Evolutionary conservation across 208 protist species (phyloP).

Genomic region (Crithidia sp.): DNA sequence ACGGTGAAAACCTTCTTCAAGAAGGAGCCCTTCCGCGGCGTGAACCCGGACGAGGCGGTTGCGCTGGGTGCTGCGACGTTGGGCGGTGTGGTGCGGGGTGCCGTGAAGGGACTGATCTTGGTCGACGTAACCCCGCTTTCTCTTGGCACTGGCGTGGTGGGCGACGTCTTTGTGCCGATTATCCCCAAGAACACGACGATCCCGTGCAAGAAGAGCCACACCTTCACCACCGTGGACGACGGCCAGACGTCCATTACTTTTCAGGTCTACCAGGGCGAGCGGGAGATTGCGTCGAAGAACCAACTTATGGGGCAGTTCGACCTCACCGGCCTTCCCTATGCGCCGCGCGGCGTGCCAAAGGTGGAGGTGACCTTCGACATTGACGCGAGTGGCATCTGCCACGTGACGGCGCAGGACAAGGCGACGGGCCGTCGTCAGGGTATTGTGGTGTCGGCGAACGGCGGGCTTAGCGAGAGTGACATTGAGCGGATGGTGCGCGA

Average conservation of each 20-base stretch:
- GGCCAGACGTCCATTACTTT: conserved; percentile 89
- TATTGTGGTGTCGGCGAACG: conserved; percentile 95
- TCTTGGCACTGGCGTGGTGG: conserved; percentile 98
- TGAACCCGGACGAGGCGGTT: conserved; percentile 99
- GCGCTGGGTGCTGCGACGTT: conserved; percentile 99
- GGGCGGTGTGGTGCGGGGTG: conserved; percentile 92
- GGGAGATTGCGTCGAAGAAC: conserved; percentile 93
- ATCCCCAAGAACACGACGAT: conserved; percentile 99
- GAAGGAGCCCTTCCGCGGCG: conserved; percentile 95
- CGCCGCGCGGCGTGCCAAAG: conserved; percentile 89
- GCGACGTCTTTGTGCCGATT: conserved; percentile 96
- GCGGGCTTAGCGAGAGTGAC: conserved; percentile 78
- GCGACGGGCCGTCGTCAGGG: conserved; percentile 94
- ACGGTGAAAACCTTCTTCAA: conserved; percentile 93
- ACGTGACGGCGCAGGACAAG: conserved; percentile 98
- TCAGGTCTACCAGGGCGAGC: conserved; percentile 96
- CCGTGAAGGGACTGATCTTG: conserved; percentile 96
- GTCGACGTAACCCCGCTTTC: conserved; percentile 99
- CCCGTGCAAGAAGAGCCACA: conserved; percentile 97
- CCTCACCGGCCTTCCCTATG: conserved; percentile 92
- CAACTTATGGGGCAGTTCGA: conserved; percentile 96
- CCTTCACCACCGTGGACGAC: conserved; percentile 88
- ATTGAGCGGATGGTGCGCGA: conserved; percentile 92
- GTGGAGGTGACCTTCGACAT: conserved; percentile 99
- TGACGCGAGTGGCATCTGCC: conserved; percentile 98